phyloP scores from a whole-genome alignment of 73 alveolate species.

The Stentor coeruleus region DNA sequence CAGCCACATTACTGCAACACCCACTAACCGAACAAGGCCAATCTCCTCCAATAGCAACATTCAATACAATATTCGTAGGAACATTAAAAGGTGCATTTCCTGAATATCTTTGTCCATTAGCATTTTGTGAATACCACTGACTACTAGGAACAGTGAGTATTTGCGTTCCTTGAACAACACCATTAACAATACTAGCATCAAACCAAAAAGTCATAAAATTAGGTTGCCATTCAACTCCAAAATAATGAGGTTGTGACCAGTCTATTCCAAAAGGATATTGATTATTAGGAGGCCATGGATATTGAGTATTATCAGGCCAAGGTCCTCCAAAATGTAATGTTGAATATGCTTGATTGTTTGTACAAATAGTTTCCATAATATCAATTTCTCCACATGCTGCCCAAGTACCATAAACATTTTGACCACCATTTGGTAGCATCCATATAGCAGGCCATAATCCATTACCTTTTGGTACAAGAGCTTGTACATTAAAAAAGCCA shows the following conservation, averaged over 20 bases:
- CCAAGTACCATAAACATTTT: background rate
- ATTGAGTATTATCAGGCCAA: background rate
- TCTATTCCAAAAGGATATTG: conserved; percentile 9
- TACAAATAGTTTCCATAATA: conserved; percentile 11
- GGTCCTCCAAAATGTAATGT: background rate
- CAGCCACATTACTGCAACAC: background rate
- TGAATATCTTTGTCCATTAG: background rate
- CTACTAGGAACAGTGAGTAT: background rate
- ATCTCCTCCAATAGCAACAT: background rate
- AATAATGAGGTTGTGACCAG: conserved; percentile 6
- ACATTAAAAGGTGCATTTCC: background rate
- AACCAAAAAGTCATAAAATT: conserved; percentile 2
- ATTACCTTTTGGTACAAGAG: background rate
- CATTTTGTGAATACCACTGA: background rate
- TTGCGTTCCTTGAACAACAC: background rate
- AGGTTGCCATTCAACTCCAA: conserved; percentile 7
- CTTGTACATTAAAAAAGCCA: background rate
- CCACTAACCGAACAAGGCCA: conserved; percentile 8
- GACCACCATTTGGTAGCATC: background rate
- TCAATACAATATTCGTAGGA: background rate
- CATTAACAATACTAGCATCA: conserved; percentile 1
- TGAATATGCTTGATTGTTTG: background rate
- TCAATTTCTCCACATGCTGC: conserved; percentile 18
- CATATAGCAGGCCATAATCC: conserved; percentile 1
- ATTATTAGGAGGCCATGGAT: background rate